Evolutionary conservation across 345 rosid species (phyloP), one percentile per base, ranked within the genome.

Genomic region (Cardamine resedifolia): DNA sequence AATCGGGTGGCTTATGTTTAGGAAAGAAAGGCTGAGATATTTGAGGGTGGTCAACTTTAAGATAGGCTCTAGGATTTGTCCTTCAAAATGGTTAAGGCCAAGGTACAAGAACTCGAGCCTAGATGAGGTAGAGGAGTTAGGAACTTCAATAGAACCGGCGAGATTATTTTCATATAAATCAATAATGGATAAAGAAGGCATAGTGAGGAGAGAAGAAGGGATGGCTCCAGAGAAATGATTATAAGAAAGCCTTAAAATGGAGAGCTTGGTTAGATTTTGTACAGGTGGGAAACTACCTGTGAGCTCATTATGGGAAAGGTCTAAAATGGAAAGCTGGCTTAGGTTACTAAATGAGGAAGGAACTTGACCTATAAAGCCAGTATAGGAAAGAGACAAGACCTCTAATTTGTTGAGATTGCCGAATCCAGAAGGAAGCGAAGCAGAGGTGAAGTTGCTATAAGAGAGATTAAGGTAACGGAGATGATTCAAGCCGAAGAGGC

Each of bases 291-390:
- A 62, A 62, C 6, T 26, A 26, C 38, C 67, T 2, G 53, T 62
- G 52, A 62, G 52, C 36, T 62, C 27, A 26, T 62, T 62, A 24
- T 62, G 38, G 1, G 51, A 62, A 18, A 62, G 19, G 8, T 62
- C 66, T 3, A 62, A 44, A 5, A 8, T 4, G 4, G 51, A 10
- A 2, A 62, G 14, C 38, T 1, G 2, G 23, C 30, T 62, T 41
- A 65, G 58, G 70, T 66, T 66, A 48, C 44, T 48, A 24, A 6
- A 30, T 7, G 70, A 50, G 47, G 63, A 41, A 34, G 72, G 72
- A 16, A 68, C 1, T 36, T 36, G 72, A 26, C 72, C 72, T 0
- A 4, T 5, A 4, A 68, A 68, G 11, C 61, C 50, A 16, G 16
- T 51, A 68, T 15, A 23, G 23, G 72, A 23, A 52, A 68, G 72